Evolutionary conservation across 2,329 filamentous ascomycete genomes (phyloP).

Genomic region (Colletotrichum viniferum): DNA sequence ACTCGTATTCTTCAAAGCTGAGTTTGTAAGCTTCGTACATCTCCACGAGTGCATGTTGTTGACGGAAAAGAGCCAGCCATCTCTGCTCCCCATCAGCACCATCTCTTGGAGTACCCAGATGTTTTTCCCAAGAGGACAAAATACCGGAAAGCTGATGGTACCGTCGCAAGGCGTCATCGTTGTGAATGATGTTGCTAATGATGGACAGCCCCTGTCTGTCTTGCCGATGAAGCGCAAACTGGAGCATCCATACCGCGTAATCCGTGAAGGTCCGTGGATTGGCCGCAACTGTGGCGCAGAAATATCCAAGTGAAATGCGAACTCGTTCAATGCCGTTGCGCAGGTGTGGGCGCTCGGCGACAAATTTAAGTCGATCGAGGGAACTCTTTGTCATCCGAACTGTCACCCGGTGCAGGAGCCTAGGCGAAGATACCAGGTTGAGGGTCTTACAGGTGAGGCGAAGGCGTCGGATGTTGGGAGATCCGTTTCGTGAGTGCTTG

Average conservation of each 20-base stretch:
- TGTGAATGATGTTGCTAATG: too few relatives aligned
- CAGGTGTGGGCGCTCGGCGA: neutral
- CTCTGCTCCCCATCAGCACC: neutral
- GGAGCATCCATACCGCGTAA: neutral
- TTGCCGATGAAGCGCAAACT: neutral
- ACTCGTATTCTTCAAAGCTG: fast-evolving
- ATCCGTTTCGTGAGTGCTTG: too few relatives aligned
- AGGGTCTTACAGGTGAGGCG: neutral
- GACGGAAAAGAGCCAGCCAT: neutral
- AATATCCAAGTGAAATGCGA: neutral
- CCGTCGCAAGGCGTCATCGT: too few relatives aligned
- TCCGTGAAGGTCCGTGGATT: fast-evolving
- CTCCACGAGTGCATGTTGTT: neutral
- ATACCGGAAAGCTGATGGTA: too few relatives aligned
- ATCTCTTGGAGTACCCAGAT: too few relatives aligned
- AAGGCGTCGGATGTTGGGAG: neutral
- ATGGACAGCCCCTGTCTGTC: too few relatives aligned
- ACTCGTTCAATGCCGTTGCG: neutral
- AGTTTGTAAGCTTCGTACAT: fast-evolving
- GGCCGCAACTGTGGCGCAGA: fast-evolving
- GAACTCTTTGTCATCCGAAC: neutral
- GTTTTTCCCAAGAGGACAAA: too few relatives aligned
- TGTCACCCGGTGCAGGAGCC: fast-evolving
- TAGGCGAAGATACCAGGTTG: fast-evolving
- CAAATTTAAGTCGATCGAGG: fast-evolving